Evolutionary conservation across 768 basidiomycete genomes (phyloP).

Genomic region (Termitomyces heimii): DNA sequence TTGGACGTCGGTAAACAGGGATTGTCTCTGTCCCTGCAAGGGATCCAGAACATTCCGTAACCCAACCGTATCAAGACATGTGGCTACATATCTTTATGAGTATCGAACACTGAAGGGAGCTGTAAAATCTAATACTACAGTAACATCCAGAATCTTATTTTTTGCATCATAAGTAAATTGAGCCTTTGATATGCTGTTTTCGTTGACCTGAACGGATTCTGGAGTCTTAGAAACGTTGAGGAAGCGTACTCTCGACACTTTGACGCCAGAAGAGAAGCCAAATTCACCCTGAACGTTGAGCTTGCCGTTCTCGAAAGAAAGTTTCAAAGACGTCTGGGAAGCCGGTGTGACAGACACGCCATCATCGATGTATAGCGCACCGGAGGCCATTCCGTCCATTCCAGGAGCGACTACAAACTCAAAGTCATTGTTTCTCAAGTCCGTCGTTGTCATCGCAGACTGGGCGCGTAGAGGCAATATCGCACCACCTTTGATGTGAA

Average conservation of each 20-base stretch:
- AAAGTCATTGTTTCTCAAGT: conserved; percentile 48
- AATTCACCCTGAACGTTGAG: conserved; percentile 32
- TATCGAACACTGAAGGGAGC: conserved; percentile 25
- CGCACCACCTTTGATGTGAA: conserved; percentile 55
- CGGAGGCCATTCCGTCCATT: conserved; percentile 42
- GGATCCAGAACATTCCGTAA: no score
- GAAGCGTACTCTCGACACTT: conserved; percentile 30
- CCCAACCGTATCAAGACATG: no score
- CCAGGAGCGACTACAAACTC: conserved; percentile 59
- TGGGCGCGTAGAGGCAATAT: conserved; percentile 51
- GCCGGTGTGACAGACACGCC: conserved; percentile 43
- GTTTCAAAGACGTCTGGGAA: conserved; percentile 24
- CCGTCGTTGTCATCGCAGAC: conserved; percentile 56
- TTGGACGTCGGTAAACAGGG: no score
- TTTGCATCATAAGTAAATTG: conserved; percentile 27
- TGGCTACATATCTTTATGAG: not conserved
- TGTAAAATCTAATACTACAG: conserved; percentile 30
- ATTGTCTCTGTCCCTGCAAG: no score
- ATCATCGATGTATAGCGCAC: conserved; percentile 58
- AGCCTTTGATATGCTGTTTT: conserved; percentile 15
- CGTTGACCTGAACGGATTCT: conserved; percentile 22
- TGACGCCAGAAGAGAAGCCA: conserved; percentile 31
- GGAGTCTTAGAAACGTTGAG: conserved; percentile 28
- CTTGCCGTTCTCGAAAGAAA: conserved; percentile 23
- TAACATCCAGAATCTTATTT: conserved; percentile 39